phyloP scores from a whole-genome alignment of 2,329 filamentous ascomycete species.

The Apiospora phragmitis region DNA sequence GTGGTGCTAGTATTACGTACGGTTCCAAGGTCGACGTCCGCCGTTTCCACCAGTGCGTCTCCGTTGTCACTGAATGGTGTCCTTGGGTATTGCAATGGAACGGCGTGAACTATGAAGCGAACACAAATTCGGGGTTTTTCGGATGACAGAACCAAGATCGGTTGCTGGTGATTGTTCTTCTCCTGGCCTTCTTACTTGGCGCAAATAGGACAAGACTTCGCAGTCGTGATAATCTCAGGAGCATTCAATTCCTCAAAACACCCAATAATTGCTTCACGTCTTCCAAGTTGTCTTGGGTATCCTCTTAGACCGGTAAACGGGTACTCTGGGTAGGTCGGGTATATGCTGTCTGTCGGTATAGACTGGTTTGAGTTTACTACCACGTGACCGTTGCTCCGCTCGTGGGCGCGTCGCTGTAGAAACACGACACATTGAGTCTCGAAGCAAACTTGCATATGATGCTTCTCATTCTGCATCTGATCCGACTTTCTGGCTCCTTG shows the following conservation, averaged over 20 bases:
- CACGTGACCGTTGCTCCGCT: neutral
- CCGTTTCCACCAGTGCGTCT: neutral
- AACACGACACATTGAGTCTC: neutral
- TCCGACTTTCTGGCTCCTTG: neutral
- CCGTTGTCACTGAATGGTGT: neutral
- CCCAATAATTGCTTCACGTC: neutral
- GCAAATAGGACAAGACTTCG: neutral
- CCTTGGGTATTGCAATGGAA: neutral
- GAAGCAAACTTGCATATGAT: neutral
- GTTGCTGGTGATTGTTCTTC: neutral
- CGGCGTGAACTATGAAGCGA: neutral
- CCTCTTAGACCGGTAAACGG: neutral
- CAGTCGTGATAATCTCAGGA: neutral
- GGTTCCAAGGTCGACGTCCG: neutral
- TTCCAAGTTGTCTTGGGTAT: neutral
- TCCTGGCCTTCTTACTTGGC: neutral
- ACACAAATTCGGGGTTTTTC: neutral
- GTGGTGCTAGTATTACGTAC: conserved; percentile 1
- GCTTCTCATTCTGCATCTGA: neutral
- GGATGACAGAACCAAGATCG: neutral
- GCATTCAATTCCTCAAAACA: neutral
- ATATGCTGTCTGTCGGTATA: neutral
- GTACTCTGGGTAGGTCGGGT: neutral
- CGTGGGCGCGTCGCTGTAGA: neutral
- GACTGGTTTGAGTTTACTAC: neutral